These are phyloP conservation scores for Phylloporus arenicola DNA, from an alignment of 768 basidiomycete species.

Conservation along the genomic window DNA sequence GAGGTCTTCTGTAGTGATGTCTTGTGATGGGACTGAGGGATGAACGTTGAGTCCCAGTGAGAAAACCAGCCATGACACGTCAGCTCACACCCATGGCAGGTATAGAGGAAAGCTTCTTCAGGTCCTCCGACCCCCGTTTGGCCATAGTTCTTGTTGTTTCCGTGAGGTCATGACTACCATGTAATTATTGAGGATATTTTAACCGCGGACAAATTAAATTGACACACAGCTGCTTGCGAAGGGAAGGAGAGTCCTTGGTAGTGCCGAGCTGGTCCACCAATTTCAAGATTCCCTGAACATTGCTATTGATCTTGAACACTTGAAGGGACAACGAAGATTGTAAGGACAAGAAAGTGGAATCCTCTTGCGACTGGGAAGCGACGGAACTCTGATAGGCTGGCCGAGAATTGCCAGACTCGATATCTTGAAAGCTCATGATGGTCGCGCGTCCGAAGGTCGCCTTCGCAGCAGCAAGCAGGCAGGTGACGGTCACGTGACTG, in stretches of 20 bases:
- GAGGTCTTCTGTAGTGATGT: constrained; percentile 87
- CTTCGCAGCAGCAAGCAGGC: constrained; percentile 2
- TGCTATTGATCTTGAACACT: constrained; percentile 98
- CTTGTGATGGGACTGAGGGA: constrained; percentile 66
- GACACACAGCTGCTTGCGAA: constrained; percentile 83
- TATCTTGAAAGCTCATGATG: constrained; percentile 48
- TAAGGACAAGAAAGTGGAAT: constrained; percentile 67
- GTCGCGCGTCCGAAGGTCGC: background rate
- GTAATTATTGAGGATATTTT: constrained; percentile 2
- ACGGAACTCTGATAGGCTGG: constrained; percentile 23
- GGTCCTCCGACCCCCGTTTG: constrained; percentile 86
- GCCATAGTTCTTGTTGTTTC: constrained; percentile 94
- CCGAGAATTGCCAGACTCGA: constrained; percentile 39
- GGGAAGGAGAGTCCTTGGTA: constrained; percentile 64
- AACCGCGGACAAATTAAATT: background rate
- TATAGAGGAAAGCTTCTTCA: constrained; percentile 79
- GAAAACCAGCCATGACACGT: background rate
- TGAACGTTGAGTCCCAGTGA: background rate
- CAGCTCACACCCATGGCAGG: constrained; percentile 54
- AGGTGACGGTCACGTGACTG: constrained; percentile 8
- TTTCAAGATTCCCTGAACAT: constrained; percentile 91
- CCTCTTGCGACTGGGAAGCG: constrained; percentile 46
- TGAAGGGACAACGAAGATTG: constrained; percentile 84
- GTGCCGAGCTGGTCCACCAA: constrained; percentile 97
- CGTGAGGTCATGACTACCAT: constrained; percentile 82